Percentiles rank a stretch among this genome's conserved stretches.
phyloP scores from a whole-genome alignment of 768 basidiomycete genomes.

The Lactarius hatsudake region DNA sequence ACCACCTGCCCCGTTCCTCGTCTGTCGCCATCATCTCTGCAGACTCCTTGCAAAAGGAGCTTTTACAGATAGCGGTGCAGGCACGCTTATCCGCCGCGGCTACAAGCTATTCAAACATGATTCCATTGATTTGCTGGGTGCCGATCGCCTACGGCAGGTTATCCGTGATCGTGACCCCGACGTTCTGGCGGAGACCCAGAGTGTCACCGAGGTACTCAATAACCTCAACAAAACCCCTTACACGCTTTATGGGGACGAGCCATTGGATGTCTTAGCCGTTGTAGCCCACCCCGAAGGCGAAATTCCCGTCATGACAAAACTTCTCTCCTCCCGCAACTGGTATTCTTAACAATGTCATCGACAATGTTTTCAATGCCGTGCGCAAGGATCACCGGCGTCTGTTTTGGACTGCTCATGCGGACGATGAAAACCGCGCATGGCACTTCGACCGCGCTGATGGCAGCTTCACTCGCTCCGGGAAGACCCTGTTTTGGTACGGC shows the following conservation, averaged over 20 bases:
- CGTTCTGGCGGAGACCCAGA: slow-evolving; percentile 75
- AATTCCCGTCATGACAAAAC: slow-evolving; percentile 87
- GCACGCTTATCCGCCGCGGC: slow-evolving; percentile 95
- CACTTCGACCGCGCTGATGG: slow-evolving; percentile 99
- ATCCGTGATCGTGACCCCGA: slow-evolving; percentile 96
- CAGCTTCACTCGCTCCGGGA: slow-evolving; percentile 91
- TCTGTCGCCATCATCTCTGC: slow-evolving; percentile 98
- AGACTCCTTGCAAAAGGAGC: slow-evolving; percentile 90
- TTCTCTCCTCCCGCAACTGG: slow-evolving; percentile 86
- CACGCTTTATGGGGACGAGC: slow-evolving; percentile 98
- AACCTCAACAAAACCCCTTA: slow-evolving; percentile 79
- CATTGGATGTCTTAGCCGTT: slow-evolving; percentile 91
- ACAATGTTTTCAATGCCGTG: slow-evolving; percentile 97
- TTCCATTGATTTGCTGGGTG: slow-evolving; percentile 78
- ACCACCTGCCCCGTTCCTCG: slow-evolving; percentile 95
- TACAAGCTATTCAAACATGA: slow-evolving; percentile 95
- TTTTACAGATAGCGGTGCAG: slow-evolving; percentile 98
- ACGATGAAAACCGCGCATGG: slow-evolving; percentile 97
- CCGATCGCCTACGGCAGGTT: slow-evolving; percentile 92
- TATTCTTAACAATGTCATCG: slow-evolving; percentile 89
- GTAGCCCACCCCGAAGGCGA: slow-evolving; percentile 90
- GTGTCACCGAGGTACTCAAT: slow-evolving; percentile 84
- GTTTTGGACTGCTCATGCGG: slow-evolving; percentile 97
- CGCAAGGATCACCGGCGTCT: slow-evolving; percentile 90
- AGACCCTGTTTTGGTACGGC: slow-evolving; percentile 97